phyloP scores from a whole-genome alignment of 768 basidiomycete genomes.

The Megacollybia marginata region DNA sequence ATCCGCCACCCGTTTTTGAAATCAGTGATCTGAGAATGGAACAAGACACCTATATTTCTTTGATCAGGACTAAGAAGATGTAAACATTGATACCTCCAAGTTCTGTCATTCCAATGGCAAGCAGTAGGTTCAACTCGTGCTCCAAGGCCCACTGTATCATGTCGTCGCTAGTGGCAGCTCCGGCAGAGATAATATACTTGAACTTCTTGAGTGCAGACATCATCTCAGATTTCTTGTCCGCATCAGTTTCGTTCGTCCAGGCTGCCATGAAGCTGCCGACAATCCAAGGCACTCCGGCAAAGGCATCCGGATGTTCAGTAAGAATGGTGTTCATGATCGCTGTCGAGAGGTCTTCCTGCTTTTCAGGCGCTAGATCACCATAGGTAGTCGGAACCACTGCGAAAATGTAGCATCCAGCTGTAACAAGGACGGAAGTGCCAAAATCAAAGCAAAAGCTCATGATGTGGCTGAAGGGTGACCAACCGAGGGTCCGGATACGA shows the following conservation, averaged over 20 bases:
- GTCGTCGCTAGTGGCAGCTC: conserved; percentile 20
- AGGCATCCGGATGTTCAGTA: conserved; percentile 16
- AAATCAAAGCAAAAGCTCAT: conserved; percentile 22
- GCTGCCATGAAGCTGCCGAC: conserved; percentile 21
- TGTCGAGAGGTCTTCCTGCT: conserved; percentile 9
- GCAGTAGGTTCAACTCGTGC: conserved; percentile 18
- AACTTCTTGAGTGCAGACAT: conserved; percentile 17
- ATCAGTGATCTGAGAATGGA: no score
- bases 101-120: conserved; percentile 30
- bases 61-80: no score
- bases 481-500: no score
- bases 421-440: conserved; percentile 19
- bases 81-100: conserved; percentile 5
- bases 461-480: conserved; percentile 23
- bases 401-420: conserved; percentile 24
- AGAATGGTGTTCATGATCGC: conserved; percentile 17
- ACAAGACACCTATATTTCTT: no score
- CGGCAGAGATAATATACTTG: conserved; percentile 21
- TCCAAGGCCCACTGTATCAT: conserved; percentile 21
- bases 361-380: conserved; percentile 1
- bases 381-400: conserved; percentile 23
- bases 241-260: conserved; percentile 7
- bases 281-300: conserved; percentile 26
- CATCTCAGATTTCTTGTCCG: conserved; percentile 8
- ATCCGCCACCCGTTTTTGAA: conserved; percentile 9